These are phyloP conservation scores for Solanum lignicaule DNA, from an alignment of 257 asterid species.

Conservation along the genomic window DNA sequence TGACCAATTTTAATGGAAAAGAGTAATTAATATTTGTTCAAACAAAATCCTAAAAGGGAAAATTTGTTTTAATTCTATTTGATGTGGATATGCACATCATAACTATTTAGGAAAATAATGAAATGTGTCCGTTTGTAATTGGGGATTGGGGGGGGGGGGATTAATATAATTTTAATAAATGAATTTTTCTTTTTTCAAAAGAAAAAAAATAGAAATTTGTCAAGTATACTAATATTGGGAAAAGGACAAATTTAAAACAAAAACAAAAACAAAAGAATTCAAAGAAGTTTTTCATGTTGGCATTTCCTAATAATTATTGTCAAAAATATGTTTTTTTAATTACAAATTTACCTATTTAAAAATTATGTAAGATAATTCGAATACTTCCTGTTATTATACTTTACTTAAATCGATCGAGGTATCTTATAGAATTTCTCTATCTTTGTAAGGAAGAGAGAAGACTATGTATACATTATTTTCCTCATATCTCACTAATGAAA, in stretches of 20 bases:
- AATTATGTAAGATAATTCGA: too few relatives aligned
- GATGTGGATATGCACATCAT: neutral
- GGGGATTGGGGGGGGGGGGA: accelerated
- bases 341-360: too few relatives aligned
- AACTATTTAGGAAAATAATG: neutral
- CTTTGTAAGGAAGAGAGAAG: too few relatives aligned
- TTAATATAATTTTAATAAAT: neutral
- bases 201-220: neutral
- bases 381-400: too few relatives aligned
- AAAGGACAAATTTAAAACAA: neutral
- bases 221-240: too few relatives aligned
- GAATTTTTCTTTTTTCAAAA: neutral
- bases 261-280: neutral
- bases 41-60: neutral
- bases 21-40: neutral
- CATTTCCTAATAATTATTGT: neutral
- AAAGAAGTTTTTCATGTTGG: neutral
- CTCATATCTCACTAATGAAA: neutral
- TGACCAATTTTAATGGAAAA: neutral
- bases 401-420: too few relatives aligned
- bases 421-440: too few relatives aligned
- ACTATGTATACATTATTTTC: too few relatives aligned
- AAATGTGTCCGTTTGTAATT: neutral
- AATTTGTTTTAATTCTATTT: neutral
- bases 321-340: too few relatives aligned